A percentile compares a stretch with the other conserved stretches of the same genome.
phyloP scores from a whole-genome alignment of 148 eudicot species.

The Simmondsia chinensis region DNA sequence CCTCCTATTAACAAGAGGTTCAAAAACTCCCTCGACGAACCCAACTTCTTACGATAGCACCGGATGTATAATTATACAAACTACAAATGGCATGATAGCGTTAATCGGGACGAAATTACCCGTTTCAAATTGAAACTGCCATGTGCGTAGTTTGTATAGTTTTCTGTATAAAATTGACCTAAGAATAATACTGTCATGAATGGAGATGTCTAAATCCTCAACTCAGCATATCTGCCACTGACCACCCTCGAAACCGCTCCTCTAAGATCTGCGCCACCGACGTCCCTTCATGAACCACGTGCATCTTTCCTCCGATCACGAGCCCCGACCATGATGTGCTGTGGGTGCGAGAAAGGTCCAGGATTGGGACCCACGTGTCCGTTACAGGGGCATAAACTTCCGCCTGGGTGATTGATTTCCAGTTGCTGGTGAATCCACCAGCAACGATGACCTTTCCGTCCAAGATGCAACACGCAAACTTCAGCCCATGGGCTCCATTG shows the following conservation, averaged over 20 bases:
- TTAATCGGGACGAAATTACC: too few relatives aligned
- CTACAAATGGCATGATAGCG: too few relatives aligned
- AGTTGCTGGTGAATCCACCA: slow-evolving; percentile 63
- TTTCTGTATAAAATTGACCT: too few relatives aligned
- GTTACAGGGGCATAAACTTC: slow-evolving; percentile 60
- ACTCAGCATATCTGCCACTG: slow-evolving; percentile 48
- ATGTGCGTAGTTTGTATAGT: too few relatives aligned
- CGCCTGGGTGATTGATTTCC: slow-evolving; percentile 56
- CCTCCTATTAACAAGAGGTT: too few relatives aligned
- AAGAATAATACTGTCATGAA: too few relatives aligned
- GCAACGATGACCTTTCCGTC: slow-evolving; percentile 58
- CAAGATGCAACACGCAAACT: slow-evolving; percentile 62
- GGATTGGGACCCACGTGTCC: slow-evolving; percentile 41
- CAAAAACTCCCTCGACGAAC: too few relatives aligned
- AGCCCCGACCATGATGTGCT: slow-evolving; percentile 51
- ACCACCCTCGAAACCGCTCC: slow-evolving; percentile 31
- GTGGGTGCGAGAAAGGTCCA: slow-evolving; percentile 49
- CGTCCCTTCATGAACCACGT: slow-evolving; percentile 57
- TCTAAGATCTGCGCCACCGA: slow-evolving; percentile 53
- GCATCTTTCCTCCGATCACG: slow-evolving; percentile 45
- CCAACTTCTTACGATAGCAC: too few relatives aligned
- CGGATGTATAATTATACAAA: too few relatives aligned
- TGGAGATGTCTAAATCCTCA: too few relatives aligned
- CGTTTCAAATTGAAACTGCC: slow-evolving; percentile 41
- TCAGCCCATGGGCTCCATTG: slow-evolving; percentile 40